phyloP scores from a whole-genome alignment of 2,329 filamentous ascomycete genomes.

The Colletotrichum sp. region DNA sequence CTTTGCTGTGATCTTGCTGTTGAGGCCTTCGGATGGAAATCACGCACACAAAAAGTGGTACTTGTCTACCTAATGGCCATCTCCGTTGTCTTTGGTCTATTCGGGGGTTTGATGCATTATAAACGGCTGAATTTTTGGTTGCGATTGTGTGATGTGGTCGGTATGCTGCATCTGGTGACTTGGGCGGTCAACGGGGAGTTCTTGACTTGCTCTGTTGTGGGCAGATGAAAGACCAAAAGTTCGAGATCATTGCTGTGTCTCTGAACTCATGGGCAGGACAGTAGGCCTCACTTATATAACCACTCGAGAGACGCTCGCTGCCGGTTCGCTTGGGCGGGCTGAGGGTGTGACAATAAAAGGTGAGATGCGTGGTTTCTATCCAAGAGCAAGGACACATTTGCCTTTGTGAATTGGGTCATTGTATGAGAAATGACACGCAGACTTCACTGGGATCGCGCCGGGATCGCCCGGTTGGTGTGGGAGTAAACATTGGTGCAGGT shows the following conservation, averaged over 20 bases:
- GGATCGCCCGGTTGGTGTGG: not conserved
- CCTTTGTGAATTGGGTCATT: no score
- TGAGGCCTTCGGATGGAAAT: not conserved
- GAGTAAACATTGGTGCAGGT: not conserved
- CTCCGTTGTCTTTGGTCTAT: not conserved
- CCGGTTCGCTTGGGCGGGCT: no score
- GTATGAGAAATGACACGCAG: not conserved
- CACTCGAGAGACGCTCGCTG: no score
- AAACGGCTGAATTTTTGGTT: not conserved
- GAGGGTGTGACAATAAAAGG: not conserved
- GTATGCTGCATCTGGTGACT: not conserved
- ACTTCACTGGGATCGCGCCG: not conserved
- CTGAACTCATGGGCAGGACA: no score
- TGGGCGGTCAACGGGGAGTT: no score
- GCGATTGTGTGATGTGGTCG: not conserved
- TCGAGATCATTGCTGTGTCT: no score
- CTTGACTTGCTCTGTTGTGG: no score
- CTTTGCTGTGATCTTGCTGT: rapidly evolving
- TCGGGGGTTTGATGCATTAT: not conserved
- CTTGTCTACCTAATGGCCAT: no score
- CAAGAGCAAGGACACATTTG: no score
- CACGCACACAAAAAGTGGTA: not conserved
- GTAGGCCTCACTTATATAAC: no score
- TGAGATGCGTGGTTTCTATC: no score
- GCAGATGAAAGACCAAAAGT: no score